These are phyloP conservation scores for Suhomyces vadensis DNA, from an alignment of 805 yeast genomes.

Conservation along the genomic window DNA sequence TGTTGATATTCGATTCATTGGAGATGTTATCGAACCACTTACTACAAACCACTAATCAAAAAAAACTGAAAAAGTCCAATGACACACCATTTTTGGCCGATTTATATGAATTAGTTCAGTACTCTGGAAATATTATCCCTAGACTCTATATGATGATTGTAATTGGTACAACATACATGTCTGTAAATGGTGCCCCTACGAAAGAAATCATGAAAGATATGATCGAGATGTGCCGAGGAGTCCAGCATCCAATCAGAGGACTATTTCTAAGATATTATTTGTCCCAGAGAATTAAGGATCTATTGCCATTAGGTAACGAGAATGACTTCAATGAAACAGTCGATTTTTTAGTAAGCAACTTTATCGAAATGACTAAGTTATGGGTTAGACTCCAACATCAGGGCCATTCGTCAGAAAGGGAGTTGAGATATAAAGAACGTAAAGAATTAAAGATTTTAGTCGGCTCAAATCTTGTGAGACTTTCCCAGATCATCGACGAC, in stretches of 20 bases:
- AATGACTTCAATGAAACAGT: slow-evolving; percentile 64
- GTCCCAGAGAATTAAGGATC: slow-evolving; percentile 76
- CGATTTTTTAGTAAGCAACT: slow-evolving; percentile 78
- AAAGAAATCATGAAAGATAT: slow-evolving; percentile 89
- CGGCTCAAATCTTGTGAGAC: slow-evolving; percentile 87
- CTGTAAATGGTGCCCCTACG: slow-evolving; percentile 73
- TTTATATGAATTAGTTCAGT: slow-evolving; percentile 90
- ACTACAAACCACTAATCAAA: slow-evolving; percentile 52
- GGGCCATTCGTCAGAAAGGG: slow-evolving; percentile 84
- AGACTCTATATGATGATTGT: slow-evolving; percentile 92
- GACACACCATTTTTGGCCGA: slow-evolving; percentile 61
- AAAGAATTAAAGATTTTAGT: slow-evolving; percentile 87
- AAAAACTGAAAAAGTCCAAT: slow-evolving; percentile 3
- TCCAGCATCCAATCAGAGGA: slow-evolving; percentile 93
- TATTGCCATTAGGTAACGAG: slow-evolving; percentile 46
- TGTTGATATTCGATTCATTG: slow-evolving; percentile 79
- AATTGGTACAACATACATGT: slow-evolving; percentile 87
- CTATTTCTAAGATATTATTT: slow-evolving; percentile 85
- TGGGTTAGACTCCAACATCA: slow-evolving; percentile 98
- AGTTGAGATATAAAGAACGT: slow-evolving; percentile 73
- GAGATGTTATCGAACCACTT: slow-evolving; percentile 65
- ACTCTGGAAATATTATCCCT: slow-evolving; percentile 91
- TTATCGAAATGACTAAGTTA: slow-evolving; percentile 94
- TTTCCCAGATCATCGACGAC: slow-evolving; percentile 81
- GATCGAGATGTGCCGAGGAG: slow-evolving; percentile 98